A percentile compares a stretch with the other conserved stretches of the same genome.
phyloP scores from a whole-genome alignment of 352 stramenopile genomes.

The Phytopythium boreale region DNA sequence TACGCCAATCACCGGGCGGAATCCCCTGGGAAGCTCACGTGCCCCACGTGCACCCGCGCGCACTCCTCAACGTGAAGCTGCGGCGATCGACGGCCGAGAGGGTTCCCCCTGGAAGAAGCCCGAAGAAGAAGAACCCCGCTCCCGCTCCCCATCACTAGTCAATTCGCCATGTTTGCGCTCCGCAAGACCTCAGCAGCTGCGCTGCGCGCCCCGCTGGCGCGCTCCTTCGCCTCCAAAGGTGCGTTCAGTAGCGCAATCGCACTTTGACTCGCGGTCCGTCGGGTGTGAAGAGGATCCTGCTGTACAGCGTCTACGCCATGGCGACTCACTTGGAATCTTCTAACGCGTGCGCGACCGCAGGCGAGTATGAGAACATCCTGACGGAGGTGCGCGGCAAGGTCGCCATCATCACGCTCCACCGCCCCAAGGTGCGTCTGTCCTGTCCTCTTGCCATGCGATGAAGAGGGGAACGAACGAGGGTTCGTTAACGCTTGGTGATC shows the following conservation, averaged over 20 bases:
- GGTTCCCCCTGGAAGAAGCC: too few species aligned
- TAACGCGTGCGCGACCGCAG: conserved; percentile 15
- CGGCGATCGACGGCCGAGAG: not conserved
- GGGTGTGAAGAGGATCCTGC: not conserved
- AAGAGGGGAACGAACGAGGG: too few species aligned
- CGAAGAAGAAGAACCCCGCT: not conserved
- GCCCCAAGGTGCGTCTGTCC: conserved; percentile 86
- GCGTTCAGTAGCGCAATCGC: not conserved
- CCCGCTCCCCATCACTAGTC: conserved; percentile 2
- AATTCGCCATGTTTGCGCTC: conserved; percentile 45
- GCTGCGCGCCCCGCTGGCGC: conserved; percentile 19
- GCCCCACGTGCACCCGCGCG: conserved; percentile 7
- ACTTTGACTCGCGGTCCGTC: not conserved
- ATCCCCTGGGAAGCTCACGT: conserved; percentile 9
- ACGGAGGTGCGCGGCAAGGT: conserved; percentile 89
- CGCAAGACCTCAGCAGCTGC: conserved; percentile 21
- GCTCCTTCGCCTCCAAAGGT: conserved; percentile 62
- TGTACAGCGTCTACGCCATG: too few species aligned
- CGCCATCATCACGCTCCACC: conserved; percentile 95
- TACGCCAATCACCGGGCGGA: conserved; percentile 21
- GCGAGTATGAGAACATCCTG: conserved; percentile 84
- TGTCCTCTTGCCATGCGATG: not conserved
- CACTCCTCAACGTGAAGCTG: not conserved
- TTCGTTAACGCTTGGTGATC: too few species aligned
- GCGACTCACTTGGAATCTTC: not conserved